These are phyloP conservation scores for Clonostachys chloroleuca DNA, from an alignment of 2,329 filamentous ascomycete genomes.

Conservation along the genomic window DNA sequence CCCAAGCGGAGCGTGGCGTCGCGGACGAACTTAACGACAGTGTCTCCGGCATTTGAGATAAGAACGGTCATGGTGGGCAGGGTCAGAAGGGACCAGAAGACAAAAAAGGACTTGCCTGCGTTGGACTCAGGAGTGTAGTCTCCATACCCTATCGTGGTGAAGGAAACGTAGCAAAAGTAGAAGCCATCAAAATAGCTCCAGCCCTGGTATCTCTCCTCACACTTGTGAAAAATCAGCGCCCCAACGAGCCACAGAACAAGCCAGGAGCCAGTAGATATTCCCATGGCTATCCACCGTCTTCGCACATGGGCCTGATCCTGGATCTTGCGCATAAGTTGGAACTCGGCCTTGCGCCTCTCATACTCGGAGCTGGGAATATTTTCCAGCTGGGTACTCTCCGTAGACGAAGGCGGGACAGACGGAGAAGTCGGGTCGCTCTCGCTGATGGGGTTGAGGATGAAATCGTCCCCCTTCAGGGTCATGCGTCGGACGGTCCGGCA, in stretches of 20 bases:
- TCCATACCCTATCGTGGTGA: conserved; percentile 86
- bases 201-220: conserved; percentile 47
- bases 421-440: conserved; percentile 5
- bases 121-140: conserved; percentile 73
- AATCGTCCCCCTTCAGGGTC: conserved; percentile 36
- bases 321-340: conserved; percentile 79
- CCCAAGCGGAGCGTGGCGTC: conserved; percentile 52
- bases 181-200: conserved; percentile 78
- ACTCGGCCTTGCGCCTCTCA: conserved; percentile 64
- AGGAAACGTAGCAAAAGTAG: conserved; percentile 81
- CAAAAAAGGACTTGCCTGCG: conserved; percentile 78
- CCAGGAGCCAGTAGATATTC: conserved; percentile 64
- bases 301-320: conserved; percentile 61
- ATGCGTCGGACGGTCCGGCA: conserved; percentile 41
- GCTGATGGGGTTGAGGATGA: conserved; percentile 44
- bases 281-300: conserved; percentile 71
- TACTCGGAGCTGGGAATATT: conserved; percentile 32
- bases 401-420: neutral
- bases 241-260: conserved; percentile 76
- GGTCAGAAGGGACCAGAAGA: conserved; percentile 87
- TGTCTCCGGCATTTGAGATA: conserved; percentile 79
- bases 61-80: conserved; percentile 86
- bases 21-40: conserved; percentile 61
- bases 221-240: conserved; percentile 64
- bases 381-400: conserved; percentile 6